Conservation (phyloP, 441 rosid genomes). For the Pelargonium australe region DNA sequence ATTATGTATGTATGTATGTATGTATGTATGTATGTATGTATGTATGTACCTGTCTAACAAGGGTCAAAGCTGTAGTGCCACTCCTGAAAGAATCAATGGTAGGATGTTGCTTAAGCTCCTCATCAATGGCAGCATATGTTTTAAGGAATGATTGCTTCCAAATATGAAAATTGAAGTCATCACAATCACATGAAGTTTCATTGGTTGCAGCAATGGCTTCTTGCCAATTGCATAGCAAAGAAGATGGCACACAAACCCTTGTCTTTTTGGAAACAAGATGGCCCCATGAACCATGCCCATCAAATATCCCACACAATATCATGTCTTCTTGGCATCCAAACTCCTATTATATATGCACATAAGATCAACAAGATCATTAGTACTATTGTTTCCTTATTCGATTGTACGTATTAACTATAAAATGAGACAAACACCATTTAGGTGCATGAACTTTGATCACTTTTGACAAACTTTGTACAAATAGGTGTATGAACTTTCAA, state of each 20-base stretch:
- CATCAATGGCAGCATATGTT: constrained; percentile 59
- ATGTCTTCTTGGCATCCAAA: constrained; percentile 88
- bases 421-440: too few relatives aligned
- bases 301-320: constrained; percentile 75
- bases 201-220: constrained; percentile 37
- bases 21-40: constrained; percentile 16
- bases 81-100: constrained; percentile 60
- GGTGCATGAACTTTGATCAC: too few relatives aligned
- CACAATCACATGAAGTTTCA: constrained; percentile 5
- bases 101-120: constrained; percentile 55
- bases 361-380: not conserved
- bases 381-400: not conserved
- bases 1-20: not conserved
- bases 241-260: constrained; percentile 45
- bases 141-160: constrained; percentile 74
- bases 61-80: constrained; percentile 68
- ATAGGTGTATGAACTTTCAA: too few relatives aligned
- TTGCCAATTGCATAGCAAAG: constrained; percentile 79
- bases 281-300: constrained; percentile 97
- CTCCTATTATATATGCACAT: constrained; percentile 32
- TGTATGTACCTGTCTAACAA: constrained; percentile 59
- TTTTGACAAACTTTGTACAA: too few relatives aligned
- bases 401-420: not conserved
- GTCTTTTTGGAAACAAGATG: constrained; percentile 65
- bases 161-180: constrained; percentile 37